Percentiles rank a stretch among this genome's conserved stretches.
Evolutionary conservation across 2,329 filamentous ascomycete genomes (phyloP).

Genomic region (Dothideomycetes sp.): DNA sequence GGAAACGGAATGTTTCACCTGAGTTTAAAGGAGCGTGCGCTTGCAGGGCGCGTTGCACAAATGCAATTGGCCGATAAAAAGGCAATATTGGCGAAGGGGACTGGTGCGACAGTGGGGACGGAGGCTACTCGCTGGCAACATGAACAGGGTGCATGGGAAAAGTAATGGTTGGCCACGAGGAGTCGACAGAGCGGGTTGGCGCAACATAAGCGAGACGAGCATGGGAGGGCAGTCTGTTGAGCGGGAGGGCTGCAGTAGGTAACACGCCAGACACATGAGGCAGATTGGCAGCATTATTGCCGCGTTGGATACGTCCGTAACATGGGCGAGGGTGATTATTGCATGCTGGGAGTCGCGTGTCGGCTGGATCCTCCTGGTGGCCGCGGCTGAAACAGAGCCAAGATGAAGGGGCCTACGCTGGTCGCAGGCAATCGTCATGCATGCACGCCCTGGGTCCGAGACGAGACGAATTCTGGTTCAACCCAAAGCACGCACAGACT

Average conservation of each 20-base stretch:
- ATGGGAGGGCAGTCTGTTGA: not conserved
- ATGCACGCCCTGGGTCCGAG: not conserved
- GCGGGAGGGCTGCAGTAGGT: no score
- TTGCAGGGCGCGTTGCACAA: constrained; percentile 8
- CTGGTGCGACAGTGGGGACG: constrained; percentile 4
- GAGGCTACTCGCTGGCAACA: no score
- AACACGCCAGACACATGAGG: no score
- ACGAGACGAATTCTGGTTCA: constrained; percentile 5
- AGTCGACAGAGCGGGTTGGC: not conserved
- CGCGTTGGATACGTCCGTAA: not conserved
- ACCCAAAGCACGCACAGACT: constrained; percentile 3
- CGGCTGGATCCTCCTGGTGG: constrained; percentile 1
- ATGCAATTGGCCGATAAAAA: constrained; percentile 4
- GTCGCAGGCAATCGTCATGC: constrained; percentile 3
- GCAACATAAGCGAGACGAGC: not conserved
- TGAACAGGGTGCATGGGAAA: not conserved
- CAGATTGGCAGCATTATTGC: not conserved
- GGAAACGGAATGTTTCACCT: constrained; percentile 9
- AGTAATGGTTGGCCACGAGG: not conserved
- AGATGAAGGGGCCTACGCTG: constrained; percentile 2
- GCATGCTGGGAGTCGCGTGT: no score
- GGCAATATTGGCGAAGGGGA: not conserved
- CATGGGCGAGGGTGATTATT: not conserved
- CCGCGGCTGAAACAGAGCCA: constrained; percentile 6
- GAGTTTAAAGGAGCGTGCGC: constrained; percentile 6